These are phyloP conservation scores for Nematodospora anomalae DNA, from an alignment of 1,139 yeast species.

Conservation along the genomic window DNA sequence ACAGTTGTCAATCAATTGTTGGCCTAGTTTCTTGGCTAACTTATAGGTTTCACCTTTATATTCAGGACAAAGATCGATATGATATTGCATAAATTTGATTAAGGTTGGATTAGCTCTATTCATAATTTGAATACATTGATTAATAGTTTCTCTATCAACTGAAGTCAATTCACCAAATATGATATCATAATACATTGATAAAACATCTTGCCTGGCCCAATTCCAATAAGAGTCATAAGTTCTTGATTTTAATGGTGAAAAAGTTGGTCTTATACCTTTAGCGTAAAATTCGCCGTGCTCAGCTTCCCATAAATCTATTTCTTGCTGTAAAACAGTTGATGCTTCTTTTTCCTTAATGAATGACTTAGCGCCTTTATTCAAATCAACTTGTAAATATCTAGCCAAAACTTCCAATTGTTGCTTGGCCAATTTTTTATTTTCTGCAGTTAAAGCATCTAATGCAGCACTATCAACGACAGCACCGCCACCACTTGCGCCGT, in stretches of 20 bases:
- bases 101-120: slow-evolving; percentile 93
- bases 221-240: slow-evolving; percentile 98
- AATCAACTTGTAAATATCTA: slow-evolving; percentile 87
- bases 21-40: slow-evolving; percentile 86
- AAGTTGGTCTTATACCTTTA: slow-evolving; percentile 84
- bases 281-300: slow-evolving; percentile 97
- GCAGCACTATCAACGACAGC: slow-evolving; percentile 96
- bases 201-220: slow-evolving; percentile 98
- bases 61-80: slow-evolving; percentile 88
- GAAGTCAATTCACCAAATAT: slow-evolving; percentile 89
- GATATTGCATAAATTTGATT: slow-evolving; percentile 96
- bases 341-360: slow-evolving; percentile 87
- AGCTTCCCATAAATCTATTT: slow-evolving; percentile 87
- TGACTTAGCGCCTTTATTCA: slow-evolving; percentile 87
- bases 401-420: slow-evolving; percentile 96
- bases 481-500: slow-evolving; percentile 65
- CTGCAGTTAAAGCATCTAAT: slow-evolving; percentile 88
- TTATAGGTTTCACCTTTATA: slow-evolving; percentile 86
- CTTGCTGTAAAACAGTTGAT: slow-evolving; percentile 76
- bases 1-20: slow-evolving; percentile 93
- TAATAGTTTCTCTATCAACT: slow-evolving; percentile 92
- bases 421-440: slow-evolving; percentile 83
- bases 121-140: slow-evolving; percentile 96
- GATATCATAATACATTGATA: slow-evolving; percentile 91
- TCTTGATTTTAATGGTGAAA: slow-evolving; percentile 91